Evolutionary conservation across 495 filamentous ascomycete species (phyloP), one percentile per base, ranked within the genome.

Genomic region (Evernia prunastri): DNA sequence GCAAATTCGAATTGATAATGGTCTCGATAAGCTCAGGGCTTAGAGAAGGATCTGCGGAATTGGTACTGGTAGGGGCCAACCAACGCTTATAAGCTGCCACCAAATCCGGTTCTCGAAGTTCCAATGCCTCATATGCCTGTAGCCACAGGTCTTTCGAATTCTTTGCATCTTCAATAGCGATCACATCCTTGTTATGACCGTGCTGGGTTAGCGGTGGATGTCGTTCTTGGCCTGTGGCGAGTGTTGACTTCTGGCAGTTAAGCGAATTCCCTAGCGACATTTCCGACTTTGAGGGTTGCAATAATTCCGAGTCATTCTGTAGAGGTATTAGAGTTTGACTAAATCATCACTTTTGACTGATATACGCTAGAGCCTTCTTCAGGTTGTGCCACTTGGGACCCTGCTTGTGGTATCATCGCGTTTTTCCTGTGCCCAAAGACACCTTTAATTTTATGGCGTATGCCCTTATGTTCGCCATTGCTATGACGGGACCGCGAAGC

Each of bases 91-190:
- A 71, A 43, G 56, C 68, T 39, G 7, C 40, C 6, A 58, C 57
- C 40, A 71, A 60, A 20, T 69, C 65, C 12, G 47, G 68, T 56
- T 71, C 57, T 64, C 63, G 58, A 33, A 25, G 54, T 54, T 62
- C 40, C 39, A 71, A 63, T 39, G 40, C 57, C 20, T 62, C 31
- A 54, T 71, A 71, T 59, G 67, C 67, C n/a, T 33, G 51, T 54
- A 53, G 36, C 69, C 67, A 71, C 43, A 69, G 63, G 59, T 69
- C 54, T 45, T 59, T 36, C 25, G 64, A 57, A 29, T 57, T 57
- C 54, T 57, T 36, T 36, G 27, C 25, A 33, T 57, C 27, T 57
- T 29, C 27, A 57, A 35, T 35, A 57, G 54, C 54, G 31, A 57
- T 35, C 54, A 29, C 25, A 57, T 57, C 25, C 13, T 57, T 57